Base-by-base conservation (phyloP, 208 protist genomes). In the Wallacemonas sp. region DNA sequence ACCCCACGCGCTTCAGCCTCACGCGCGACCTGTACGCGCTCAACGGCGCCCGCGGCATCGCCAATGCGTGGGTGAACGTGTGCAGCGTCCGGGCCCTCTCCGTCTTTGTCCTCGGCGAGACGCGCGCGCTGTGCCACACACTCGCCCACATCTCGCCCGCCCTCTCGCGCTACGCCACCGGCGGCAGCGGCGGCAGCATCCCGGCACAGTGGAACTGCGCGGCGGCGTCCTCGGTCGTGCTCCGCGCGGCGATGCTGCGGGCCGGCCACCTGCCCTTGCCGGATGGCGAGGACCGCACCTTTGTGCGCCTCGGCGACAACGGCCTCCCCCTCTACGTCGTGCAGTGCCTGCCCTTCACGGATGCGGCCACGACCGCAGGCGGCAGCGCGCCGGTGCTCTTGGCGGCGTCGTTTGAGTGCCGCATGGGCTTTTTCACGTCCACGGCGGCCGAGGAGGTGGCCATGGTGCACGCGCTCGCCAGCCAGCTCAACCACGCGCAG, bases 371-470 rank as follows among this genome's bases (percentile, higher is more conserved):
- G 10, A 33, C 36, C 36, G 36, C 36, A 41, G 36, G 52, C n/a
- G 25, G n/a, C 52, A 41, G 52, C 31, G 26, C 8, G 3, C 52
- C 10, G 8, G 48, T 32, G 7, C 48, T 55, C 26, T 50, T 92
- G 2, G 86, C 86, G 1, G 74, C 72, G 22, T 81, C 71, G 39
- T 87, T 91, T 61, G 86, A 95, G 72, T 90, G 84, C 45, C 86
- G 89, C 16, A 79, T 92, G 28, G 87, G 79, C 68, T 91, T 49
- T 77, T 92, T 70, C 38, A 79, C n/a, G 77, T 70, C 57, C 72
- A 72, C 59, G 41, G 50, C 44, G 52, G n/a, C 18, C 33, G 46
- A 59, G 18, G 52, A 59, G 32, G 31, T 42, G 7, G 18, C 10
- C 4, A 7, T 59, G 52, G 52, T 42, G 1, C 29, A 10, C 16